Base-by-base conservation (phyloP, 164 flowering plant genomes). In the Stephania japonica region DNA sequence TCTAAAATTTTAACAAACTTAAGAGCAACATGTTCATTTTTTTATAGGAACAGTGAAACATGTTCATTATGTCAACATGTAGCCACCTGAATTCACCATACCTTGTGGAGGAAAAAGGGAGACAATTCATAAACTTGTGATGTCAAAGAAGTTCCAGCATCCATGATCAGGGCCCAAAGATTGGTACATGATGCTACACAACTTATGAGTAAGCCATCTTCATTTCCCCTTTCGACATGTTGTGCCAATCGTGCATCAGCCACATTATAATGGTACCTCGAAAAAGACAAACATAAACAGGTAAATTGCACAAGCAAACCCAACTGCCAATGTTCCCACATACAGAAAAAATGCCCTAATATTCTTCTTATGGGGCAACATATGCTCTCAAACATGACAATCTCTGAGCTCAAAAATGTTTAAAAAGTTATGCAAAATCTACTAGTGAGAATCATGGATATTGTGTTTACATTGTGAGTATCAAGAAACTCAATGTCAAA, bases 91-190 rank as follows among this genome's bases (percentile, higher is more conserved):
- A 59, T 49, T 18, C 62, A 32, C 38, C 38, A 44, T 59, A 91
- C 98, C 93, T 91, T 92, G 83, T 86, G 94, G 67, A 92, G 83
- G 72, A 92, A 92, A 68, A 75, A 80, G 2, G 98, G 90, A 8
- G 97, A 91, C 27, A 89, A 78, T 67, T 88, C 90, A 82, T 89
- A 87, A 64, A 91, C 94, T 83, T 92, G 98, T 76, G 74, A 69
- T 19, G 89, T 77, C 68, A 91, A 91, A 80, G 89, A 88, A 79
- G 97, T 91, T 75, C 96, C 94, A 53, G 98, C 94, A 87, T 92
- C 96, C 98, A 92, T 92, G 68, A 92, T 88, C 72, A 92, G 83
- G 26, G 97, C 98, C 98, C 98, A 92, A 18, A 91, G 87, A 86
- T 91, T 92, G 61, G 97, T 80, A 77, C 88, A 88, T 67, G 98